Percentiles rank a stretch among this genome's conserved stretches.
These are phyloP conservation scores for Phytophthora sp. DNA, from an alignment of 352 stramenopile genomes.

Conservation along the genomic window DNA sequence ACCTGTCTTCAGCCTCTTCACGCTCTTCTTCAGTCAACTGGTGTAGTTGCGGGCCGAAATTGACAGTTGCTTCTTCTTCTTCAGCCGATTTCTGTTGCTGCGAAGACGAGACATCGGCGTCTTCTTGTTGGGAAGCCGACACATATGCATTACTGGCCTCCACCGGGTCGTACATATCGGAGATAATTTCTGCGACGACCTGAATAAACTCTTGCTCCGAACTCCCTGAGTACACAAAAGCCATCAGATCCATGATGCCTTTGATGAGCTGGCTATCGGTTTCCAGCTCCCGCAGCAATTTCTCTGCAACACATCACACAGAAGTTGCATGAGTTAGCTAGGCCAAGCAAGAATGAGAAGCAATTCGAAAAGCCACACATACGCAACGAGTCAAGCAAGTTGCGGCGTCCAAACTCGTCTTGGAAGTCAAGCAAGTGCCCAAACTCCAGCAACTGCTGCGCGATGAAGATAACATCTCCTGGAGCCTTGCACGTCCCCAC, in stretches of 20 bases:
- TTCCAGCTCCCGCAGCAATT: conserved; percentile 57
- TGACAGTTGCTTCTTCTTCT: conserved; percentile 36
- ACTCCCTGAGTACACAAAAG: conserved; percentile 70
- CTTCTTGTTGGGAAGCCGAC: conserved; percentile 21
- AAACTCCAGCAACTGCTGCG: conserved; percentile 68
- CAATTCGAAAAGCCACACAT: conserved; percentile 15
- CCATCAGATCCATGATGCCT: conserved; percentile 79
- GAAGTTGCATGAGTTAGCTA: not conserved
- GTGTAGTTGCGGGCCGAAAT: conserved; percentile 25
- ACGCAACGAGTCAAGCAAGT: conserved; percentile 72
- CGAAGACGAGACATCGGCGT: conserved; percentile 18
- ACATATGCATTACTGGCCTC: conserved; percentile 37
- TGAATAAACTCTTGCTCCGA: conserved; percentile 83
- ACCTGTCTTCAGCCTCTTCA: conserved; percentile 54
- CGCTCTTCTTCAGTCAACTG: conserved; percentile 62
- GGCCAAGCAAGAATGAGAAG: not conserved
- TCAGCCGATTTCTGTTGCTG: conserved; percentile 36
- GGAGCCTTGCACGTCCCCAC: conserved; percentile 49
- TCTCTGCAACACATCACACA: conserved; percentile 40
- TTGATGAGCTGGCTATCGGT: conserved; percentile 68
- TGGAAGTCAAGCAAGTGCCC: conserved; percentile 78
- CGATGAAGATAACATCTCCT: conserved; percentile 65
- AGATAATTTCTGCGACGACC: conserved; percentile 77
- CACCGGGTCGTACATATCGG: conserved; percentile 77
- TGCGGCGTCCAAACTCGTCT: conserved; percentile 79